phyloP scores from a whole-genome alignment of 2,329 filamentous ascomycete genomes.

The Fusarium sublunatum region DNA sequence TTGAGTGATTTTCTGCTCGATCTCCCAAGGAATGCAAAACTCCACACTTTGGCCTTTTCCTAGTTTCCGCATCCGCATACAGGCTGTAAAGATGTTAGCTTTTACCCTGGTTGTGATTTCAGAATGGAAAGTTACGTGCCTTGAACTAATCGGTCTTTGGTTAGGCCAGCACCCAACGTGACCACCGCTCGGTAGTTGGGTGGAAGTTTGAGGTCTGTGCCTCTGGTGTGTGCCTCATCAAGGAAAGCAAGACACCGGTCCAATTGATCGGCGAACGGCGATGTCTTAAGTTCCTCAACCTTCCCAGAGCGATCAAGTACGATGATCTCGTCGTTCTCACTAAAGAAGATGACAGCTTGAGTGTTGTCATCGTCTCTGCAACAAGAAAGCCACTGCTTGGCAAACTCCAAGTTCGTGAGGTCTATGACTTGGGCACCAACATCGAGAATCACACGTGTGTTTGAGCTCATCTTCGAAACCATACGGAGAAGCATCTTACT shows the following conservation, averaged over 20 bases:
- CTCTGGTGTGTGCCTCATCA: conserved; percentile 76
- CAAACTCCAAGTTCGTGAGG: conserved; percentile 66
- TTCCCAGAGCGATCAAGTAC: conserved; percentile 62
- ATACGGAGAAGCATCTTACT: conserved; percentile 57
- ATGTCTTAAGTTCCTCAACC: conserved; percentile 64
- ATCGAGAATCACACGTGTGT: conserved; percentile 72
- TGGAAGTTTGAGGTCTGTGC: conserved; percentile 74
- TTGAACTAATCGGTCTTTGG: conserved; percentile 77
- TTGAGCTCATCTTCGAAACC: conserved; percentile 52
- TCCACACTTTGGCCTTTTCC: conserved; percentile 73
- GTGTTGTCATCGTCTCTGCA: conserved; percentile 12
- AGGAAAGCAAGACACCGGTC: conserved; percentile 73
- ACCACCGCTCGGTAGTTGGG: conserved; percentile 70
- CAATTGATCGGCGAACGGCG: conserved; percentile 67
- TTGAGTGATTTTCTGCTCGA: conserved; percentile 62
- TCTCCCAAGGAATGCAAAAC: conserved; percentile 70
- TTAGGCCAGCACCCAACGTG: conserved; percentile 72
- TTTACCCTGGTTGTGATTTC: neutral
- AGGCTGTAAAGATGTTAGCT: conserved; percentile 57
- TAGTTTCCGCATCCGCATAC: conserved; percentile 77
- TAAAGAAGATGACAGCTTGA: conserved; percentile 65
- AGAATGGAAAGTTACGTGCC: conserved; percentile 55
- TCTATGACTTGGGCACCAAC: conserved; percentile 78
- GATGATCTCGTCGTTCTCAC: conserved; percentile 64
- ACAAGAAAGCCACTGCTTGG: conserved; percentile 61